Evolutionary conservation across 2,329 filamentous ascomycete species (phyloP).

Genomic region (Pseudogymnoascus sp.): DNA sequence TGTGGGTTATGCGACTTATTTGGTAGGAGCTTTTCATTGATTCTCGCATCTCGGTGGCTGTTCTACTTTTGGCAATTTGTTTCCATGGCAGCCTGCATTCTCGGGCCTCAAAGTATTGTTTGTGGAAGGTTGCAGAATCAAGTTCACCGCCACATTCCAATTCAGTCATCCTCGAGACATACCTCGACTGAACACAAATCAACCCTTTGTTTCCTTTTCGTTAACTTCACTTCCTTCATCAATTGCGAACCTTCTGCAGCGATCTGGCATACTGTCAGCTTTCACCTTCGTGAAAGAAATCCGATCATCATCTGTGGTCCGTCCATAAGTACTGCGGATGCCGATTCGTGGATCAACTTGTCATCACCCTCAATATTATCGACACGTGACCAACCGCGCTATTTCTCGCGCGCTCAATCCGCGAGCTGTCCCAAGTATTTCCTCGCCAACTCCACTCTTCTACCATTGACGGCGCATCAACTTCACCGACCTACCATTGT

Average conservation of each 20-base stretch:
- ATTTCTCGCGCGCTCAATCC: slow-evolving; percentile 9
- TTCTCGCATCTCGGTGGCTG: not conserved
- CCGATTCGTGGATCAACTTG: slow-evolving; percentile 3
- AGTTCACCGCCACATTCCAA: not conserved
- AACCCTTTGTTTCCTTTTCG: not conserved
- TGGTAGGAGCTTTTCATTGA: not conserved
- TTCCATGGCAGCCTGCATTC: not conserved
- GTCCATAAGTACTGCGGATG: not conserved
- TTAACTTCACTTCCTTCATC: not conserved
- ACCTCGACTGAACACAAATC: not conserved
- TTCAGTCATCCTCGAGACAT: not conserved
- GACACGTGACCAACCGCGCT: slow-evolving; percentile 8
- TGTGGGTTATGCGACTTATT: not conserved
- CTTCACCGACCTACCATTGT: slow-evolving; percentile 3
- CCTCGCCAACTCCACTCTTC: slow-evolving; percentile 2
- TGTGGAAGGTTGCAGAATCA: slow-evolving; percentile 6
- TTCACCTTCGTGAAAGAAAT: not conserved
- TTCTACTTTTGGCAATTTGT: not conserved
- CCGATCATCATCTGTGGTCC: not conserved
- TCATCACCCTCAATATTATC: slow-evolving; percentile 4
- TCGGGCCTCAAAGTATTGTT: not conserved
- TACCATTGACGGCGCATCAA: slow-evolving; percentile 8
- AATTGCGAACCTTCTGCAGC: not conserved
- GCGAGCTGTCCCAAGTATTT: slow-evolving; percentile 6
- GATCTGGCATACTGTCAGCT: not conserved